phyloP scores from a whole-genome alignment of 2,329 filamentous ascomycete species.

The Parastagonospora nodorum region DNA sequence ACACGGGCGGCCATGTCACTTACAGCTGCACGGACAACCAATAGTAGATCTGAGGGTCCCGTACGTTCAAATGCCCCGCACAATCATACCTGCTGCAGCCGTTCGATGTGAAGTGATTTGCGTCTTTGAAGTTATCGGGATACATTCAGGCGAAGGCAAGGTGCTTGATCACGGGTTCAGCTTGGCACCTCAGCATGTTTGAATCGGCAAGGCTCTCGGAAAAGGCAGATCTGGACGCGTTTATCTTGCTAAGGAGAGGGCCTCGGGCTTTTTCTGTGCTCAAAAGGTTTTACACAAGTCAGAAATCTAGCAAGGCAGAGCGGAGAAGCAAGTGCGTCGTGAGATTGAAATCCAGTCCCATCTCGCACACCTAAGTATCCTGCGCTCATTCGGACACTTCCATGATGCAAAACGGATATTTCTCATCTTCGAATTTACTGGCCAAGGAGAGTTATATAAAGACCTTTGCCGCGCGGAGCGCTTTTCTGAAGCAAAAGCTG shows the following conservation, averaged over 20 bases:
- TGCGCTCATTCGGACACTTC: constrained; percentile 84
- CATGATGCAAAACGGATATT: constrained; percentile 89
- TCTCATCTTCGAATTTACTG: constrained; percentile 84
- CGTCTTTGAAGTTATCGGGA: no score
- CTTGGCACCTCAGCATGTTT: constrained; percentile 92
- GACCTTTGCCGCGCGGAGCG: constrained; percentile 77
- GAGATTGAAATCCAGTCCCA: constrained; percentile 92
- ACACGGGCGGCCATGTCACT: no score
- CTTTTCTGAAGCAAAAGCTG: constrained; percentile 85
- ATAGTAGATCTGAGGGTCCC: no score
- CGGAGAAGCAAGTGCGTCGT: constrained; percentile 85
- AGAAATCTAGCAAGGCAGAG: constrained; percentile 77
- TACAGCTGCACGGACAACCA: no score
- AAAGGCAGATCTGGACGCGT: constrained; percentile 89
- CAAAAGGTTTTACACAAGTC: constrained; percentile 86
- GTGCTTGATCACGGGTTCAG: no score
- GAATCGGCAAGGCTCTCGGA: constrained; percentile 86
- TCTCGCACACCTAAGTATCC: constrained; percentile 82
- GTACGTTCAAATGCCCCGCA: no score
- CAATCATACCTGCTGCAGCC: no score
- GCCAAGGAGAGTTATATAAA: constrained; percentile 86
- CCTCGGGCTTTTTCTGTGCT: constrained; percentile 80
- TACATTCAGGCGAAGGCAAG: no score
- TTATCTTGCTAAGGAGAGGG: constrained; percentile 80
- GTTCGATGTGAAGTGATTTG: no score